phyloP scores from a whole-genome alignment of 352 stramenopile species.

The Phytopythium cucurbitacearum region DNA sequence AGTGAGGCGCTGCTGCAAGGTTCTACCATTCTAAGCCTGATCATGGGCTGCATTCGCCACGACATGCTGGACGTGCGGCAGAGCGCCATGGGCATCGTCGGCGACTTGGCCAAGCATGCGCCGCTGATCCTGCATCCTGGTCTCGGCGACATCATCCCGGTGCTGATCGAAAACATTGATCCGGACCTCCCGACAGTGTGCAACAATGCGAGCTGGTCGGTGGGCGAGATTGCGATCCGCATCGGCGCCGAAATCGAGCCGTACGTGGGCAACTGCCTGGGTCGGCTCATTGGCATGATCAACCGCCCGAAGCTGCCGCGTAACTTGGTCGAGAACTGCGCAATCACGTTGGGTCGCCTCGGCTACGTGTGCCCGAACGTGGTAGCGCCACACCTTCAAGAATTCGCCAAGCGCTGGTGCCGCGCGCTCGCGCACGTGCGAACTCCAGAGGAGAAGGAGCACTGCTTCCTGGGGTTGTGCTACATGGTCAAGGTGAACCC shows the following conservation, averaged over 20 bases:
- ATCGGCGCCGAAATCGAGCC: conserved; percentile 83
- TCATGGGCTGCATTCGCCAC: conserved; percentile 85
- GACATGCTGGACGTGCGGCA: conserved; percentile 87
- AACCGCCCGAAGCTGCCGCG: conserved; percentile 83
- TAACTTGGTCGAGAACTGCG: conserved; percentile 88
- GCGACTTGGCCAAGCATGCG: conserved; percentile 85
- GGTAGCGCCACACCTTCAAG: conserved; percentile 73
- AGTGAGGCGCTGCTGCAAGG: conserved; percentile 71
- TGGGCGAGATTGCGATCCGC: conserved; percentile 87
- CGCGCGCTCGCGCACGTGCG: conserved; percentile 79
- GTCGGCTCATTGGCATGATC: conserved; percentile 80
- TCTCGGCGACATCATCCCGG: conserved; percentile 69
- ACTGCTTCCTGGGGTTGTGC: conserved; percentile 87
- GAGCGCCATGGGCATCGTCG: conserved; percentile 87
- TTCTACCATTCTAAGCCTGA: conserved; percentile 86
- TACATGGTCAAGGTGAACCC: conserved; percentile 91
- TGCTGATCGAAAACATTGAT: conserved; percentile 88
- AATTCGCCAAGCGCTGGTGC: conserved; percentile 89
- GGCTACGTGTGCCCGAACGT: conserved; percentile 83
- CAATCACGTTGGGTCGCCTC: conserved; percentile 87
- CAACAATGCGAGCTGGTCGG: conserved; percentile 92
- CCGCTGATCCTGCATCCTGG: conserved; percentile 65
- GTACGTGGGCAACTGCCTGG: conserved; percentile 70
- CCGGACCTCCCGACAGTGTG: conserved; percentile 85
- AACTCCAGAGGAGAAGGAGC: conserved; percentile 85